These are phyloP conservation scores for Castanea crenata DNA, from an alignment of 306 rosid genomes.

Conservation along the genomic window DNA sequence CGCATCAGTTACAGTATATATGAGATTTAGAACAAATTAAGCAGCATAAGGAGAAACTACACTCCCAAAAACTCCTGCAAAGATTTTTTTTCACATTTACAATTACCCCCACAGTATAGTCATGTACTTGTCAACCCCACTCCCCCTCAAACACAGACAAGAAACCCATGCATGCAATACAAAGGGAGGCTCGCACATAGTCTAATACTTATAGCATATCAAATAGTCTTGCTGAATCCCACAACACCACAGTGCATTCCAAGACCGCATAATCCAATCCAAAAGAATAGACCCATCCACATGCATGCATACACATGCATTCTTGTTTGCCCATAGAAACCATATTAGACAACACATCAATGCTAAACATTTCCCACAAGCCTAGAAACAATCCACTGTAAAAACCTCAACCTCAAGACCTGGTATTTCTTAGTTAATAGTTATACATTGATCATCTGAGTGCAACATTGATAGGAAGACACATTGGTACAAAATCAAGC, in stretches of 20 bases:
- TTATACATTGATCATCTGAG: not conserved
- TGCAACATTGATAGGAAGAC: not conserved
- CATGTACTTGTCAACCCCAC: not conserved
- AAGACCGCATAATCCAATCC: not conserved
- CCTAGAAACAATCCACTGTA: not conserved
- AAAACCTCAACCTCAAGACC: not conserved
- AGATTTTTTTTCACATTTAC: not conserved
- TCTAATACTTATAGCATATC: not conserved
- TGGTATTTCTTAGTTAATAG: not conserved
- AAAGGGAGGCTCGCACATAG: not conserved
- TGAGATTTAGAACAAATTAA: conserved; percentile 1
- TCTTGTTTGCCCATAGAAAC: not conserved
- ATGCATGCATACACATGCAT: not conserved
- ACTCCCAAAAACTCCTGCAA: not conserved
- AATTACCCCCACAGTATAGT: not conserved
- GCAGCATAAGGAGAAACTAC: not conserved
- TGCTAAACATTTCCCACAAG: not conserved
- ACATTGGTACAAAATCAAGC: not conserved
- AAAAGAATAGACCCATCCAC: not conserved
- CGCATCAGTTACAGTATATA: conserved; percentile 1
- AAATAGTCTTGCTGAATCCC: not conserved
- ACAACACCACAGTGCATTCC: not conserved
- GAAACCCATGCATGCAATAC: not conserved
- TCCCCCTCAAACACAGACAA: not conserved
- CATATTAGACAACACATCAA: not conserved